Conservation (phyloP, 73 alveolate genomes). For the Symbiodinium pilosum region DNA sequence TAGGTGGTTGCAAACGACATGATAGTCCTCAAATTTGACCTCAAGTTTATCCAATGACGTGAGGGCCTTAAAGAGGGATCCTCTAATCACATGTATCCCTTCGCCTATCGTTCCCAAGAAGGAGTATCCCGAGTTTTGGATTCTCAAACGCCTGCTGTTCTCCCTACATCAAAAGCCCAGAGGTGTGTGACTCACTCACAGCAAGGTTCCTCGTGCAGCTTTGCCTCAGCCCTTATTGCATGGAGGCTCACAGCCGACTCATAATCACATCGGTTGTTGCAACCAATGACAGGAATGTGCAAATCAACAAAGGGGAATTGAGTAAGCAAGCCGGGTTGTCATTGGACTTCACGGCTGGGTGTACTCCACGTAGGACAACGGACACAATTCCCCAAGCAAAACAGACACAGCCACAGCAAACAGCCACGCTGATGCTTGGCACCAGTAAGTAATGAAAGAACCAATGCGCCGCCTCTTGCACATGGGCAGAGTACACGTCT, state of each 20-base stretch:
- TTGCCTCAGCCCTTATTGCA: constrained; percentile 21
- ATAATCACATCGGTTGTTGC: neutral
- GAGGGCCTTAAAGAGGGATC: no score
- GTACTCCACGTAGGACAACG: neutral
- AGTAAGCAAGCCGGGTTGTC: neutral
- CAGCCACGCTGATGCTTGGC: constrained; percentile 15
- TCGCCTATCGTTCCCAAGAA: no score
- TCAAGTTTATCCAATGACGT: no score
- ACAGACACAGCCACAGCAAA: neutral
- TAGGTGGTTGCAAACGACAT: no score
- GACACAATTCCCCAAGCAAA: constrained; percentile 1
- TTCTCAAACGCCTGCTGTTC: neutral
- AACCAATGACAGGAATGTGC: neutral
- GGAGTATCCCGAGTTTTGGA: no score
- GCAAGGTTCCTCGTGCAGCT: neutral
- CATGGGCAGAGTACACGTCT: constrained; percentile 92
- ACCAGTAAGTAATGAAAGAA: neutral
- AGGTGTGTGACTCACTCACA: neutral
- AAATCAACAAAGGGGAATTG: neutral
- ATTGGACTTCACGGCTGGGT: neutral
- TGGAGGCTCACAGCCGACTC: constrained; percentile 23
- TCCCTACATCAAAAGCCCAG: neutral
- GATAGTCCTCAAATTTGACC: no score
- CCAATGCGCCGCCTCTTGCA: constrained; percentile 77
- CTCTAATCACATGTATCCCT: no score